A percentile compares a stretch with the other conserved stretches of the same genome.
Evolutionary conservation across 306 rosid genomes (phyloP).

Genomic region (Prunus mume): DNA sequence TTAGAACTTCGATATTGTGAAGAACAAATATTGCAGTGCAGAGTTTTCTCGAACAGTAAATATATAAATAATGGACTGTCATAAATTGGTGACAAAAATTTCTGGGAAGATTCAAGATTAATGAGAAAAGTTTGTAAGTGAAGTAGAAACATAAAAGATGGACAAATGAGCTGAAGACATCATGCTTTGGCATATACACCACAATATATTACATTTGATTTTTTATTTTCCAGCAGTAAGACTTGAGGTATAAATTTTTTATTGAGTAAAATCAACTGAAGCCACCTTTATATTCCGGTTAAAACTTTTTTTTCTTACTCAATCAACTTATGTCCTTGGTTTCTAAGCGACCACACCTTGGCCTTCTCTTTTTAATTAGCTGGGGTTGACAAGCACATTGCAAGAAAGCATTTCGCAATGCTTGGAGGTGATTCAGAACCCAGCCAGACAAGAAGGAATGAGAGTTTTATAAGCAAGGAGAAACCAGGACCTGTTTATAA

Average conservation of each 20-base stretch:
- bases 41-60: too few relatives aligned
- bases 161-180: not conserved
- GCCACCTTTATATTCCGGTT: not conserved
- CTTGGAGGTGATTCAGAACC: too few relatives aligned
- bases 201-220: not conserved
- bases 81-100: too few relatives aligned
- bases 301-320: not conserved
- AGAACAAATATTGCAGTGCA: too few relatives aligned
- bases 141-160: not conserved
- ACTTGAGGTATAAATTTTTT: not conserved
- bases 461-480: too few relatives aligned
- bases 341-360: not conserved
- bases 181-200: not conserved
- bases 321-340: not conserved
- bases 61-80: too few relatives aligned
- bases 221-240: not conserved
- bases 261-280: not conserved
- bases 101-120: not conserved
- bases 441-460: too few relatives aligned
- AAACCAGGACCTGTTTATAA: too few relatives aligned
- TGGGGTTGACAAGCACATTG: too few relatives aligned
- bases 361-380: slow-evolving; percentile 1
- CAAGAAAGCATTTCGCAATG: too few relatives aligned
- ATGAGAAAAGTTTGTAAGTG: not conserved
- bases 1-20: too few relatives aligned